These are phyloP conservation scores for Colletotrichum limetticola DNA, from an alignment of 2,329 filamentous ascomycete genomes.

Conservation along the genomic window DNA sequence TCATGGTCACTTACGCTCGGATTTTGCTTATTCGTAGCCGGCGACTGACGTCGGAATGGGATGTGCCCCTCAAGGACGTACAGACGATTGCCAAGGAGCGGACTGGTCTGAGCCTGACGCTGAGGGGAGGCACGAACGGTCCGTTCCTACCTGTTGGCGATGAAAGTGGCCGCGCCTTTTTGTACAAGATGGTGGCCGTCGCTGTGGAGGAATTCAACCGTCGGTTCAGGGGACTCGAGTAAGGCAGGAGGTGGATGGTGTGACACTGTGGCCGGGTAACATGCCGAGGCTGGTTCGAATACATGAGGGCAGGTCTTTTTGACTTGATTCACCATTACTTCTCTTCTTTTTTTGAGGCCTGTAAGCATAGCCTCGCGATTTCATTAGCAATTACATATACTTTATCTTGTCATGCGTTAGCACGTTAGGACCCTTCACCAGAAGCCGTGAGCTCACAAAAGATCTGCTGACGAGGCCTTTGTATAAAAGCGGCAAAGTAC, in stretches of 20 bases:
- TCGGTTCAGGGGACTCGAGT: constrained; percentile 61
- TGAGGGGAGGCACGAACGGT: constrained; percentile 91
- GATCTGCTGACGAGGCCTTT: too few species aligned
- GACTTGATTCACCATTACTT: neutral
- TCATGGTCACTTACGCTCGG: constrained; percentile 87
- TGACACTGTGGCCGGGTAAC: neutral
- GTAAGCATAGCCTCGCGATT: constrained; percentile 19
- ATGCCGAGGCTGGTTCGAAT: too few species aligned
- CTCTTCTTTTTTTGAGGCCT: constrained; percentile 2
- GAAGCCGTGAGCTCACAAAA: too few species aligned
- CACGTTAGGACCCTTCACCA: neutral
- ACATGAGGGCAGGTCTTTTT: neutral
- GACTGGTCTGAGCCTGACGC: constrained; percentile 88
- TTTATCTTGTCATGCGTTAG: neutral
- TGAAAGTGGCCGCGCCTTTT: constrained; percentile 74
- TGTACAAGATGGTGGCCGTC: constrained; percentile 74
- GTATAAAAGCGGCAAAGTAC: too few species aligned
- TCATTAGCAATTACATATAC: constrained; percentile 4
- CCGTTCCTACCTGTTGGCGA: constrained; percentile 96
- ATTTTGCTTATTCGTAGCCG: constrained; percentile 93
- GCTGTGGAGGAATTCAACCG: constrained; percentile 76
- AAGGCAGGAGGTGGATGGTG: neutral
- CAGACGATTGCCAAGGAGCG: constrained; percentile 98
- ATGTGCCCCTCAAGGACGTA: constrained; percentile 93
- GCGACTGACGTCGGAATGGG: constrained; percentile 91